Percentiles rank a stretch among this genome's conserved stretches.
phyloP scores from a whole-genome alignment of 2,329 filamentous ascomycete genomes.

The Penicillium sp. region DNA sequence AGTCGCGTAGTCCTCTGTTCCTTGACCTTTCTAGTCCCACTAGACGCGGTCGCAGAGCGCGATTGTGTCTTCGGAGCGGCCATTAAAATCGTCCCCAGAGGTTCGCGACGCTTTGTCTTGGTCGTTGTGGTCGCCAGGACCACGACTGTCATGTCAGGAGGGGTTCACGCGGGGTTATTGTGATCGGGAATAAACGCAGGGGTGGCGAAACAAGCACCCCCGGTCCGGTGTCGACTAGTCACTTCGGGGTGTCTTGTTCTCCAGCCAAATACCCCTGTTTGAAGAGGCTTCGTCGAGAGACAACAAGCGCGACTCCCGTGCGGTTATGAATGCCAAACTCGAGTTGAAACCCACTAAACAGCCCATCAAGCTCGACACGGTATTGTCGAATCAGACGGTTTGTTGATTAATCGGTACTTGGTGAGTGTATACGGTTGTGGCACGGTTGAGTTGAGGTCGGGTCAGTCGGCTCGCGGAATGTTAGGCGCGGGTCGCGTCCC shows the following conservation, averaged over 20 bases:
- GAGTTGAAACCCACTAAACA: neutral
- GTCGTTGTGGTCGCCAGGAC: conserved; percentile 35
- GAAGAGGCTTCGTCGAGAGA: neutral
- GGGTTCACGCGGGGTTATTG: conserved; percentile 29
- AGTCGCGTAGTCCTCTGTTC: conserved; percentile 35
- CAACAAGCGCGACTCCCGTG: neutral
- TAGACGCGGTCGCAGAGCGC: conserved; percentile 30
- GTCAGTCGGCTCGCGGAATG: conserved; percentile 5
- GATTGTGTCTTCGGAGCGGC: conserved; percentile 39
- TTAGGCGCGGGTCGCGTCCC: conserved; percentile 9
- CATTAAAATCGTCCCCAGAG: conserved; percentile 38
- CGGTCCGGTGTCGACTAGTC: neutral
- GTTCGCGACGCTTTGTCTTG: conserved; percentile 39
- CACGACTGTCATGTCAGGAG: conserved; percentile 40
- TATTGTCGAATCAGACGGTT: neutral
- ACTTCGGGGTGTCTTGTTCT: neutral
- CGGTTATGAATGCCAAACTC: neutral
- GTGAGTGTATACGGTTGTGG: conserved; percentile 5
- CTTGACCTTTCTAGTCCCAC: conserved; percentile 21
- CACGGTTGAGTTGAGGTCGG: neutral
- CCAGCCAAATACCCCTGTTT: neutral
- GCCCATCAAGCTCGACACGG: neutral
- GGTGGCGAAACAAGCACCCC: conserved; percentile 14
- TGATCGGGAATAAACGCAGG: conserved; percentile 26
- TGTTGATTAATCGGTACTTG: neutral